Conservation (phyloP, 768 basidiomycete genomes). For the Hericium rajendrae region DNA sequence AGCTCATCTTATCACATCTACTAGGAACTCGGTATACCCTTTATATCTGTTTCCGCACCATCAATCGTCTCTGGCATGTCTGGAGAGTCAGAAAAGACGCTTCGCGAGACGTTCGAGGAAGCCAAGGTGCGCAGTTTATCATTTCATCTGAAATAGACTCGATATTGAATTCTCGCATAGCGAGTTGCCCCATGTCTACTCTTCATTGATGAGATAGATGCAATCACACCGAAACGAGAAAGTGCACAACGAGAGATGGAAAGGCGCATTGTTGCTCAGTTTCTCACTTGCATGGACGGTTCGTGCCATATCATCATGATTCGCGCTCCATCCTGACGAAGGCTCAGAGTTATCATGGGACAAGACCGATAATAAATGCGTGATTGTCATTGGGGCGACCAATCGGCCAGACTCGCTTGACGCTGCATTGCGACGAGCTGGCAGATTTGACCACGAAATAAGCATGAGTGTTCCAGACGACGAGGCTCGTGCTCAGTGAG, state of each 20-base stretch:
- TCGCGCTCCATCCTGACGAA: background rate
- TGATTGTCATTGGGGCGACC: constrained; percentile 93
- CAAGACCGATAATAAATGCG: constrained; percentile 84
- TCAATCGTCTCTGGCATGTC: constrained; percentile 98
- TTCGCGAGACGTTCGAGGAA: constrained; percentile 94
- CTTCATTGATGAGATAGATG: constrained; percentile 97
- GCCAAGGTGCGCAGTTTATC: constrained; percentile 56
- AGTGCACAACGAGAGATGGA: constrained; percentile 99
- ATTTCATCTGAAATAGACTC: background rate
- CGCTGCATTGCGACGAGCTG: constrained; percentile 85
- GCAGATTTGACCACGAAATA: constrained; percentile 95
- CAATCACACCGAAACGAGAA: constrained; percentile 95
- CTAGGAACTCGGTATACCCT: constrained; percentile 87
- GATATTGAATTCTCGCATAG: constrained; percentile 27
- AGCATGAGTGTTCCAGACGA: constrained; percentile 96
- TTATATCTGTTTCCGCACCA: constrained; percentile 91
- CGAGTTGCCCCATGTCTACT: constrained; percentile 85
- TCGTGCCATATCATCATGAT: constrained; percentile 14
- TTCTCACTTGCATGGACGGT: constrained; percentile 99
- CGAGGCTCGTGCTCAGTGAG: constrained; percentile 80
- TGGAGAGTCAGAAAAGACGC: constrained; percentile 94
- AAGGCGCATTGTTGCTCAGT: constrained; percentile 91
- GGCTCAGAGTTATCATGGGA: constrained; percentile 85
- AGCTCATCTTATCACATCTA: constrained; percentile 1
- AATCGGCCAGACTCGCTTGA: constrained; percentile 95